A percentile compares a stretch with the other conserved stretches of the same genome.
These are phyloP conservation scores for Colletotrichum sp. DNA, from an alignment of 2,329 filamentous ascomycete species.

Conservation along the genomic window DNA sequence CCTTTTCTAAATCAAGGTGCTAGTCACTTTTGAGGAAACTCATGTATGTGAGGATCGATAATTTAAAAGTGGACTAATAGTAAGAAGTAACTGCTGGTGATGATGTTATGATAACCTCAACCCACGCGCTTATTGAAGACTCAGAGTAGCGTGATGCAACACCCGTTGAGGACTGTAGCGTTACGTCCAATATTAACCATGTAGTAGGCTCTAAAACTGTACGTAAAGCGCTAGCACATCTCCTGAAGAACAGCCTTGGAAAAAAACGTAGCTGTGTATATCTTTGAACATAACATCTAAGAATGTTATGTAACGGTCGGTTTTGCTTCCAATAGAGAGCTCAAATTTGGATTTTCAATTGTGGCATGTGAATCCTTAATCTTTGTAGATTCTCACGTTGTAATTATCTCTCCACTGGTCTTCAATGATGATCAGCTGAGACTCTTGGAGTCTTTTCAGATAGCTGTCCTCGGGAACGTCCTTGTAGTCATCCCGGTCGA, in stretches of 20 bases:
- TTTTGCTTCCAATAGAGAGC: not conserved
- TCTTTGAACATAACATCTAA: not conserved
- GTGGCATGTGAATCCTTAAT: not conserved
- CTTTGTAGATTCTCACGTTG: not conserved
- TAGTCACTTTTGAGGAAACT: not conserved
- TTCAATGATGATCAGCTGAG: slow-evolving; percentile 45
- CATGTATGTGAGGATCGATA: not conserved
- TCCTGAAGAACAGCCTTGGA: not conserved
- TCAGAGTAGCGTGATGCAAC: not conserved
- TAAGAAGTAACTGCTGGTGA: not conserved
- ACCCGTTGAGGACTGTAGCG: not conserved
- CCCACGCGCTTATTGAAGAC: not conserved
- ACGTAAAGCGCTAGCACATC: not conserved
- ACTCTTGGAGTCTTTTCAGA: slow-evolving; percentile 40
- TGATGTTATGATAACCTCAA: not conserved
- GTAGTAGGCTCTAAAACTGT: not conserved
- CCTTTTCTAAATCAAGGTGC: not conserved
- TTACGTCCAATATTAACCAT: not conserved
- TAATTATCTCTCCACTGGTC: slow-evolving; percentile 37
- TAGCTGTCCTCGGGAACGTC: slow-evolving; percentile 37
- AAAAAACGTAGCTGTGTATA: not conserved
- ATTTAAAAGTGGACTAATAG: not conserved
- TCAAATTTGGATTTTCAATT: not conserved
- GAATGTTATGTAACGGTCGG: not conserved
- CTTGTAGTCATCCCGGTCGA: slow-evolving; percentile 40